These are phyloP conservation scores for Ramaria sp. DNA, from an alignment of 768 basidiomycete genomes.

Conservation along the genomic window DNA sequence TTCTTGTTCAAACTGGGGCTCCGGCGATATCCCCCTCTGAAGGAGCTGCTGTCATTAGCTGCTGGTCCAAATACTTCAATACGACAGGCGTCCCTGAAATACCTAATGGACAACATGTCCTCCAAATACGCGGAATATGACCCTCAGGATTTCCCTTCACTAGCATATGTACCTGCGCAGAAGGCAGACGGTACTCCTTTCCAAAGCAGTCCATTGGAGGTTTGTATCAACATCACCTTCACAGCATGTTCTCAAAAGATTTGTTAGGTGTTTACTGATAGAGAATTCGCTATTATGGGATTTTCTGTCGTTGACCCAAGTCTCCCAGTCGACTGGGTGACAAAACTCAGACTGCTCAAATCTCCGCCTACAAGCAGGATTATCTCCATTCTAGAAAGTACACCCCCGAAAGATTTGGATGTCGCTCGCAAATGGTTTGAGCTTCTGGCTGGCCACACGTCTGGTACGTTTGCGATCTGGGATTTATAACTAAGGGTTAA, in stretches of 20 bases:
- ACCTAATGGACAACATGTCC: conserved; percentile 66
- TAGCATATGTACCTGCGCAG: conserved; percentile 73
- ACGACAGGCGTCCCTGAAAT: conserved; percentile 60
- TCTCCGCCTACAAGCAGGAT: conserved; percentile 58
- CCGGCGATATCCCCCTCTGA: conserved; percentile 55
- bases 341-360: conserved; percentile 56
- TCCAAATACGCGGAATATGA: conserved; percentile 51
- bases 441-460: conserved; percentile 49
- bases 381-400: conserved; percentile 43
- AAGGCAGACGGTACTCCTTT: conserved; percentile 34
- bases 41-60: conserved; percentile 57
- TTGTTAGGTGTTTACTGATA: conserved; percentile 57
- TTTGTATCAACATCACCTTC: conserved; percentile 19
- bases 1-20: conserved; percentile 67
- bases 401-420: conserved; percentile 42
- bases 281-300: conserved; percentile 64
- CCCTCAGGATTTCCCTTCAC: conserved; percentile 38
- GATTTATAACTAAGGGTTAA: conserved; percentile 1
- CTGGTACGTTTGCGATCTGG: conserved; percentile 32
- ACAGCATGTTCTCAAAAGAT: background rate
- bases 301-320: conserved; percentile 55
- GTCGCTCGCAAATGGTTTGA: conserved; percentile 60
- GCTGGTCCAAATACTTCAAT: conserved; percentile 39
- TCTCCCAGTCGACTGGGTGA: conserved; percentile 37
- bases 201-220: conserved; percentile 57